phyloP scores from a whole-genome alignment of 345 rosid genomes.

The Laguncularia racemosa region DNA sequence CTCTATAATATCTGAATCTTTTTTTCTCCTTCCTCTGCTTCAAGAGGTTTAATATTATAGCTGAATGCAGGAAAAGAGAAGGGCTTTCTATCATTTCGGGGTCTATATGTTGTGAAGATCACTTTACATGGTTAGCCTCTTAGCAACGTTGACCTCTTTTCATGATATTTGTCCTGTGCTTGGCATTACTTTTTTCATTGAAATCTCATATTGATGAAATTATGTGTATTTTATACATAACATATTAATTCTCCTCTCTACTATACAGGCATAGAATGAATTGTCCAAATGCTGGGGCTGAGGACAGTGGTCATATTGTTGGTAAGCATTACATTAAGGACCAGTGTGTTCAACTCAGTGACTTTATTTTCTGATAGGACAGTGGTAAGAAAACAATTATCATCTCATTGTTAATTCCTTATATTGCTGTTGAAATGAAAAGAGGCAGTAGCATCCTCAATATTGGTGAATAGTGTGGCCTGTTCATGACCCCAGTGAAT shows the following conservation, averaged over 20 bases:
- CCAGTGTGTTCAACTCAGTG: constrained; percentile 38
- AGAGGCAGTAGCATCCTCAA: too few relatives aligned
- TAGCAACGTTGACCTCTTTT: background rate
- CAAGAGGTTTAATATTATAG: background rate
- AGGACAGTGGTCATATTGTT: constrained; percentile 36
- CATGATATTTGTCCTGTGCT: background rate
- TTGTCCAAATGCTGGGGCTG: constrained; percentile 41
- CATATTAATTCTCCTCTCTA: background rate
- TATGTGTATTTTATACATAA: too few relatives aligned
- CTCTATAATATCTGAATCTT: too few relatives aligned
- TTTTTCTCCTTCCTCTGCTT: too few relatives aligned
- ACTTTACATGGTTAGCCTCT: constrained; percentile 46
- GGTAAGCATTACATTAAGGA: constrained; percentile 13
- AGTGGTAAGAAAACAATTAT: too few relatives aligned
- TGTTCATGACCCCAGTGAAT: too few relatives aligned
- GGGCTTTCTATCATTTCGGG: constrained; percentile 50
- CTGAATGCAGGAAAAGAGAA: constrained; percentile 38
- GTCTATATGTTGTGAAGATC: constrained; percentile 70
- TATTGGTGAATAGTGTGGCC: too few relatives aligned
- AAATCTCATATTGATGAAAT: too few relatives aligned
- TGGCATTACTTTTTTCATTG: too few relatives aligned
- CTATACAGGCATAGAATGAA: constrained; percentile 61
- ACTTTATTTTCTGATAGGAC: constrained; percentile 43
- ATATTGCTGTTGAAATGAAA: too few relatives aligned
- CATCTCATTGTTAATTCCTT: too few relatives aligned